Evolutionary conservation across 495 filamentous ascomycete genomes (phyloP), one percentile per base, ranked within the genome.

Genomic region (Aspergillus incahuasiensis): DNA sequence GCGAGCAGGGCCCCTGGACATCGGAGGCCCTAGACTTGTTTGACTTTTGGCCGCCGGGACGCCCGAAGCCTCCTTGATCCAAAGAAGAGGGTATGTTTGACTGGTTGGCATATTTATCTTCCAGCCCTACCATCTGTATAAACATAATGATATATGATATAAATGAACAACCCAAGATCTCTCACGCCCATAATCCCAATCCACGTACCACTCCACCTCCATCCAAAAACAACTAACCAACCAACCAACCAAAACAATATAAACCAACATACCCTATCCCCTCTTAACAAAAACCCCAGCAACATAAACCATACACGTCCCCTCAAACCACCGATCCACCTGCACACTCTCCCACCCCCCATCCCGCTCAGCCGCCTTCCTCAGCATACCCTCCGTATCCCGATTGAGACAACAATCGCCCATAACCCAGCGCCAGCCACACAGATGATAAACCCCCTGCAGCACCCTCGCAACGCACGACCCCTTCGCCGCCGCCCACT

Each of bases 361-460:
- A 59, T 73, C 70, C 32, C 16, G 35, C 15, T 63, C 63, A 24
- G 71, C 71, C 16, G 76, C 81, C 19, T 66, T 63, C 30, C 69
- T 69, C 41, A 88, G 63, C 58, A 64, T 78, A 50, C 63, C 60
- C 57, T 71, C 80, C 16, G 82, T 86, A 65, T 81, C 77, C 28
- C 84, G 74, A 53, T 75, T 69, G 51, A 87, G 65, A 40, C 75
- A 67, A 61, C 86, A 89, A 38, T 83, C 82, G 9, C 84, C 84
- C 45, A 86, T 60, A 57, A 81, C 76, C 56, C 57, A 72, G n/a
- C 71, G 68, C 67, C 69, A 77, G 11, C 70, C 72, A 24, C 74
- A 24, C 18, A 58, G 3, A 52, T 53, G 55, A 62, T 72, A 74
- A 5, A 75, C 15, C 1, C 46, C 56, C 65, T 73, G 69, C 58